Base-by-base conservation (phyloP, 2,329 filamentous ascomycete genomes). In the Epichloe sylvatica region DNA sequence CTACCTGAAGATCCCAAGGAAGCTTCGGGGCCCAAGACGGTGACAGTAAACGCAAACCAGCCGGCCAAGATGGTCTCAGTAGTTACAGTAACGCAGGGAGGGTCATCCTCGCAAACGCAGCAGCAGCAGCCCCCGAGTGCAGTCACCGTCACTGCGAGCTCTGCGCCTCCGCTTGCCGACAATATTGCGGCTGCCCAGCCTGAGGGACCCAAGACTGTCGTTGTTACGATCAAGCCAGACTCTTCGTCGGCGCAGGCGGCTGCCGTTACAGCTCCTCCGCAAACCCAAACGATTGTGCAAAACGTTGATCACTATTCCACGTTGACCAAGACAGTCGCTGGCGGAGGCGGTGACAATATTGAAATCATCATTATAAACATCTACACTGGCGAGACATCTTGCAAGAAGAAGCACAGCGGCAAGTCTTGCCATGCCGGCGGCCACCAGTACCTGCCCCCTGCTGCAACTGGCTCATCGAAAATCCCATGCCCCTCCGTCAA, bases 361-460 rank as follows among this genome's bases (percentile, higher is more conserved):
- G 59, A 66, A 39, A 56, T 64, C 40, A 60, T 59, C 51, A 55
- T 64, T 40, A 59, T 63, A 45, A 58, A 66, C 49, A 58, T 59
- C 36, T 54, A 55, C 50, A 64, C 60, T 7, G 63, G 64, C 33
- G 54, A 62, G 46, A 56, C 55, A 5, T 56, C 51, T 8, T 65
- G 63, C 56, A 56, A 47, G 51, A 59, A 52, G 40, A 54, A 60
- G 51, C 50, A 59, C 45, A 60, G 56, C 35, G 62, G 61, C 1
- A 49, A 55, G 35, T 57, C 60, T 13, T 66, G 63, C 52, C 43
- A 42, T 23, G 33, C 11, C 7, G 17, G 33, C 33, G 17, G 36
- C 30, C 42, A 46, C 21, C 36, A 36, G 2, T 51, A 54, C 23
- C 41, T 43, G 15, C 49, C 19, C 46, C 17, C 44, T 23, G 33